Conservation (phyloP, 129 eudicot species). For the Scalesia atractyloides region DNA sequence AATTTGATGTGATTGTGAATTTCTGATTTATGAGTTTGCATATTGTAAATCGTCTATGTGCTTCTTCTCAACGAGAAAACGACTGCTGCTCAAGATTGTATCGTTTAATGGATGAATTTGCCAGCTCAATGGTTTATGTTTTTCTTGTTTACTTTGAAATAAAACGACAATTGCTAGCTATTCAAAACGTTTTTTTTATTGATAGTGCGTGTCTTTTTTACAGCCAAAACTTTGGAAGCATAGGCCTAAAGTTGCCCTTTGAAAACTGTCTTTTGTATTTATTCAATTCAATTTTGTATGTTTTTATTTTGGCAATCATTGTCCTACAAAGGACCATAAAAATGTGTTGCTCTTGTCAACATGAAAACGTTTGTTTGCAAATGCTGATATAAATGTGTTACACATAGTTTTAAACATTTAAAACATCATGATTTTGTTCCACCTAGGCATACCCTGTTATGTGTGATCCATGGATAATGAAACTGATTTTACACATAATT, state of each 20-base stretch:
- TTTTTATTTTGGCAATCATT: slow-evolving; percentile 1
- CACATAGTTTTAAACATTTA: background rate
- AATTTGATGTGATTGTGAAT: background rate
- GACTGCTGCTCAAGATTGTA: background rate
- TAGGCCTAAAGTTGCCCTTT: slow-evolving; percentile 10
- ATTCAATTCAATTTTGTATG: background rate
- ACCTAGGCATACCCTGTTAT: background rate
- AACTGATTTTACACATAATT: background rate
- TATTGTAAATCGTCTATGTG: background rate
- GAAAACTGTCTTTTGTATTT: slow-evolving; percentile 20
- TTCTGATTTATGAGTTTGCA: background rate
- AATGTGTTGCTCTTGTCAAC: background rate
- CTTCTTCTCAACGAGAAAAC: background rate
- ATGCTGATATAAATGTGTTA: background rate
- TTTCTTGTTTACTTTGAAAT: slow-evolving; percentile 11
- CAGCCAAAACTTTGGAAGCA: slow-evolving; percentile 22
- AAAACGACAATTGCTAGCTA: slow-evolving; percentile 21
- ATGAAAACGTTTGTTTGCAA: background rate
- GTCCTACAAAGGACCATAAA: background rate
- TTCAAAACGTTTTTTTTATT: background rate
- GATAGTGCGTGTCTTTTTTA: slow-evolving; percentile 8
- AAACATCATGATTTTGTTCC: slow-evolving; percentile 3
- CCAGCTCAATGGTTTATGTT: slow-evolving; percentile 18
- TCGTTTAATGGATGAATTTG: background rate
- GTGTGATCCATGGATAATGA: background rate